Conservation (phyloP, 768 basidiomycete species). For the Cantharellus cinnabarinus region DNA sequence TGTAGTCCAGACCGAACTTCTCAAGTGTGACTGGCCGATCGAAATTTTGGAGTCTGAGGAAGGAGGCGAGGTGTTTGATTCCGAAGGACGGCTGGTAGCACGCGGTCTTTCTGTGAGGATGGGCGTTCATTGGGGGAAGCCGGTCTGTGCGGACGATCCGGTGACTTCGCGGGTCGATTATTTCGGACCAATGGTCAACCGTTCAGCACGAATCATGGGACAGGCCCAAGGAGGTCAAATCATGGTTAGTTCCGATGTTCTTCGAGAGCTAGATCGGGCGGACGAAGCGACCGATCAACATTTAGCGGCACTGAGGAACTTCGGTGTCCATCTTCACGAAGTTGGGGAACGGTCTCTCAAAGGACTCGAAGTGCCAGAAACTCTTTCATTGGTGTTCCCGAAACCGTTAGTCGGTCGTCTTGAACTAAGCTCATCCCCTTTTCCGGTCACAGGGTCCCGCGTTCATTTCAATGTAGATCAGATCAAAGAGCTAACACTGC, state of each 20-base stretch:
- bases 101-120: conserved; percentile 87
- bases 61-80: conserved; percentile 57
- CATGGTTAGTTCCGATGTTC: conserved; percentile 72
- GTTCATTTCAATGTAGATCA: conserved; percentile 53
- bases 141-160: conserved; percentile 78
- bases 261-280: conserved; percentile 43
- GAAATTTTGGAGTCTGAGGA: conserved; percentile 88
- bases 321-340: conserved; percentile 48
- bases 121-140: conserved; percentile 87
- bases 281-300: conserved; percentile 18
- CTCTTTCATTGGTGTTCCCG: conserved; percentile 71
- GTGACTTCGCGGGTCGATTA: conserved; percentile 95
- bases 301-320: conserved; percentile 51
- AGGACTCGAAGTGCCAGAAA: conserved; percentile 81
- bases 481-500: conserved; percentile 46
- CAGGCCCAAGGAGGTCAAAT: conserved; percentile 84
- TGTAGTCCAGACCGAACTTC: conserved; percentile 62
- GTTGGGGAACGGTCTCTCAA: conserved; percentile 87
- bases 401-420: conserved; percentile 48
- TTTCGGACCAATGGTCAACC: conserved; percentile 90
- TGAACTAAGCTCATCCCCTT: conserved; percentile 20
- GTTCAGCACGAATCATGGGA: conserved; percentile 65
- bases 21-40: conserved; percentile 73
- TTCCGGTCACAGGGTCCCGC: conserved; percentile 23
- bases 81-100: conserved; percentile 44